Evolutionary conservation across 202 grass and related monocot species (phyloP), one percentile per base, ranked within the genome.

Genomic region (Panicum hallii): DNA sequence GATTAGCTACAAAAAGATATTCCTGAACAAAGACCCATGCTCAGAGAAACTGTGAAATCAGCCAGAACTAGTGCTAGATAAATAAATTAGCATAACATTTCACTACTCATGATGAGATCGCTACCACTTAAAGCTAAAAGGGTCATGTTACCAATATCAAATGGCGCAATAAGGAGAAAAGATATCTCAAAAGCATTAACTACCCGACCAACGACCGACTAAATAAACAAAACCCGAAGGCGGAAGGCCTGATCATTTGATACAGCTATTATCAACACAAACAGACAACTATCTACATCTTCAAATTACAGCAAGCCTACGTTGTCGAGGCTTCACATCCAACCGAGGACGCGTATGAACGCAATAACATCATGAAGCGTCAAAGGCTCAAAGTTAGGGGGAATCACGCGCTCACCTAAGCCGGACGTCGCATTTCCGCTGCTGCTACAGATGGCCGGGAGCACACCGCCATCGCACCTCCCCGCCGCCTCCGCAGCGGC

Each of bases 341-440:
- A 66, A 32, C 4, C 11, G 34, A 40, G 15, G 13, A 3, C 30
- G 32, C 45, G 26, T 46, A 47, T 11, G 44, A 11, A 19, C 5
- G 16, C 17, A 44, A 58, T 28, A 28, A 11, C 12, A 28, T 42
- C 36, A 82, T 22, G 72, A 78, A 54, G 23, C 6, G 9, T 4
- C 3, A 50, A 62, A 5, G 20, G 16, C 6, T 6, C 49, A 16
- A 52, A 52, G 7, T 0, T 63, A 7, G 22, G 5, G 54, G 32
- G 28, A 46, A 44, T 54, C 26, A 57, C 11, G 22, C 11, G 69
- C 79, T 12, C 44, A 88, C 79, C 79, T 32, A 88, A 63, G 5
- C 79, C 72, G 57, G 52, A 77, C 13, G 86, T 44, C 23, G 65
- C 64, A 83, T 46, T 63, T 12, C 46, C 79, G 61, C 49, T 19